Evolutionary conservation across 148 eudicot genomes (phyloP), one percentile per base, ranked within the genome.

Genomic region (Linanthus parryae): DNA sequence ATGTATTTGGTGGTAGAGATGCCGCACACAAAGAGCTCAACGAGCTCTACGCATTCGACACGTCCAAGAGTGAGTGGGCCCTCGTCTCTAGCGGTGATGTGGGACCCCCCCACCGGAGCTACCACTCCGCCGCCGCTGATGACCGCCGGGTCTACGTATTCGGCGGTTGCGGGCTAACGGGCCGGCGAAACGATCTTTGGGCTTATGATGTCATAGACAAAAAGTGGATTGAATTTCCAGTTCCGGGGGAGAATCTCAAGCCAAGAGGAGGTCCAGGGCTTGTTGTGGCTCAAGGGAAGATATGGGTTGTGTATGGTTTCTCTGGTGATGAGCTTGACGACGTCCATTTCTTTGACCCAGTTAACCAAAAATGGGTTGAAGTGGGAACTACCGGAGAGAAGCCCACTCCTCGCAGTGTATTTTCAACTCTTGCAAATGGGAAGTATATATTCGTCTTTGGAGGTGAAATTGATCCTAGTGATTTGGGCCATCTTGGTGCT

Each of bases 181-280:
- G 97, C 6, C 70, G 97, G 52, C 71, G 83, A 17, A 91, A 83
- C 14, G 95, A 91, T 64, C 69, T 91, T 8, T 91, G 95, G 97
- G 95, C 82, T 37, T 91, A 65, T 50, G 89, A 86, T 48, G 71
- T 63, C 40, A 59, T 64, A 40, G 84, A 83, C 59, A 51, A 54
- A 57, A 65, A 44, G 22, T 91, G 95, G 97, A 36, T 71, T 25
- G 64, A 64, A 13, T 86, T 70, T 54, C 95, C 95, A 0, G 44
- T 57, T 16, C 82, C 97, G 0, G 81, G 86, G 1, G 85, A 85
- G 51, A 69, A 61, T 43, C 77, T 76, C 64, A 81, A 76, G 61
- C 94, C 94, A 26, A 73, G 97, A 72, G 97, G 97, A 39, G 97
- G 97, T 29, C 86, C 94, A 17, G 97, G 98, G 50, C 62, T 91